Base-by-base conservation (phyloP, 177 flowering plant species). In the Vitis hybrid region DNA sequence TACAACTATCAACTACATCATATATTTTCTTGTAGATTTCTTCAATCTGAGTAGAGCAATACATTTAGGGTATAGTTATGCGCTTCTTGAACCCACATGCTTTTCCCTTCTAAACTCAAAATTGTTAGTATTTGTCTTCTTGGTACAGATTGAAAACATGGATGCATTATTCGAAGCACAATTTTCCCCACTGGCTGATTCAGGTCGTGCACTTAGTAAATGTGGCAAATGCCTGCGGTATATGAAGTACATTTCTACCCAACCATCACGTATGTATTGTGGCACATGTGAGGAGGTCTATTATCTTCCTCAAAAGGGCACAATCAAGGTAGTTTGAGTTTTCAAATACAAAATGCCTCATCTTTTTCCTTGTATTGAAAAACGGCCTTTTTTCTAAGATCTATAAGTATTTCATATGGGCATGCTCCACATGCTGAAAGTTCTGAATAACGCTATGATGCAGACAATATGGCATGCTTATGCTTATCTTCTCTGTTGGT, bases 121-220 rank as follows among this genome's bases (percentile, higher is more conserved):
- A 38, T 14, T 13, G 53, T 53, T 3, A 28, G 54, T 33, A 47
- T 18, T 20, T 51, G 66, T 72, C 11, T 68, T 58, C 68, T 74
- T 74, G 22, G 15, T 82, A 75, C 86, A 95, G 98, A 91, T 95
- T 78, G 97, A 86, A 28, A 79, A 82, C 80, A 95, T 95, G 98
- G 97, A 95, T 84, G 90, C 90, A 50, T 70, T 95, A 50, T 95
- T 95, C 83, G 98, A 95, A 86, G 97, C 98, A 58, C 97, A 95
- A 70, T 95, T 95, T 78, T 95, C 98, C 38, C 88, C 90, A 4
- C 88, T 92, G 55, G 92, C 97, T 50, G 94, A 90, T 68, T 82
- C 98, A 17, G 98, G 98, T 57, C 90, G 93, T 65, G 67, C 73
- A 52, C 84, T 95, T 15, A 92, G 98, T 79, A 95, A 92, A 84